phyloP scores from a whole-genome alignment of 176 grass and related monocot species.

The Musa schizocarpa region DNA sequence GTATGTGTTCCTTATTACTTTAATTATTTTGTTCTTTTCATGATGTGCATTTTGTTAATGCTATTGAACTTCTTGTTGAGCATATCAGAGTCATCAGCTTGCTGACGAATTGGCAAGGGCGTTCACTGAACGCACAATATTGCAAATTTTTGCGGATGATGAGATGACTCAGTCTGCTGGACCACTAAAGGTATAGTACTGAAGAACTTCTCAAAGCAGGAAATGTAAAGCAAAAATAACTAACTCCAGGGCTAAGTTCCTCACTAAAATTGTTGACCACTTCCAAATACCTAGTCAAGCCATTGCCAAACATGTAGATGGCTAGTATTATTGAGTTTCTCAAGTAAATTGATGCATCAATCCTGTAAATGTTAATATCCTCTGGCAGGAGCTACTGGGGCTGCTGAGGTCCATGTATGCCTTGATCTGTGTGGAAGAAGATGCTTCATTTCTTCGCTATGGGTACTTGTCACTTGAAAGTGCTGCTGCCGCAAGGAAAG shows the following conservation, averaged over 20 bases:
- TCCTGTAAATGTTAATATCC: slow-evolving; percentile 5
- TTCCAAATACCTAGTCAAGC: neutral
- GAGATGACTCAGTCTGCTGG: slow-evolving; percentile 43
- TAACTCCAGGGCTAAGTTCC: neutral
- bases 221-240: neutral
- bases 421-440: slow-evolving; percentile 75
- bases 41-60: slow-evolving; percentile 14
- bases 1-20: slow-evolving; percentile 34
- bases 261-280: neutral
- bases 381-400: slow-evolving; percentile 56
- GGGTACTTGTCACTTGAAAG: slow-evolving; percentile 58
- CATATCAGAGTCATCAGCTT: slow-evolving; percentile 75
- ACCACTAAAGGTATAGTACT: slow-evolving; percentile 49
- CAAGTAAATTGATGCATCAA: too few species aligned
- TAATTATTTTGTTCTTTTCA: slow-evolving; percentile 8
- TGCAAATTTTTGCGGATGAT: slow-evolving; percentile 66
- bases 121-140: slow-evolving; percentile 68
- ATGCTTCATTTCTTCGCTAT: slow-evolving; percentile 70
- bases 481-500: slow-evolving; percentile 58
- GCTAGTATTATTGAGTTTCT: too few species aligned
- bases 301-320: too few species aligned
- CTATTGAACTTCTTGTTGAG: neutral
- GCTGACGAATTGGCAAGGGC: slow-evolving; percentile 82
- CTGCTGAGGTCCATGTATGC: slow-evolving; percentile 88
- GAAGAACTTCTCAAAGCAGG: neutral